These are phyloP conservation scores for Coemansia sp. DNA, from an alignment of 192 early-diverging fungal genomes.

Conservation along the genomic window DNA sequence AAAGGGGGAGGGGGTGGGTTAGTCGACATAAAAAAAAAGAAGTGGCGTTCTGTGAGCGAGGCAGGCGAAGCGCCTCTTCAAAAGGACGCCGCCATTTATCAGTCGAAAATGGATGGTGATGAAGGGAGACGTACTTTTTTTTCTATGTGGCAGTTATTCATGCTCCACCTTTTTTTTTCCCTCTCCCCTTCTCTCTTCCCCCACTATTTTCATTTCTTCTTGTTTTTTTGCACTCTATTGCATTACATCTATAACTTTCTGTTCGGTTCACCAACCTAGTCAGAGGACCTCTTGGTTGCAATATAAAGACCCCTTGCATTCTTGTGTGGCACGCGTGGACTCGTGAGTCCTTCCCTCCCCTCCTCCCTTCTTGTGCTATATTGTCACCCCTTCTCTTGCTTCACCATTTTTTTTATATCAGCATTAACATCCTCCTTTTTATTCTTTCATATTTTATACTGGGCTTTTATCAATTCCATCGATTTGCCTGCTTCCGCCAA, in stretches of 20 bases:
- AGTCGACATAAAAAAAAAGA: neutral
- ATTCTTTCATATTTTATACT: neutral
- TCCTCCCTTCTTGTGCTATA: neutral
- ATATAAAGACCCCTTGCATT: constrained; percentile 2
- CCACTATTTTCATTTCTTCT: neutral
- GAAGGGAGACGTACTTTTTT: neutral
- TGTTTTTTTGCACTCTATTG: constrained; percentile 6
- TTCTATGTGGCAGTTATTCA: neutral
- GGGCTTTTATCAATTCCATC: neutral
- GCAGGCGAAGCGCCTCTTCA: too few species aligned
- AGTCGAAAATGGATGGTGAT: neutral
- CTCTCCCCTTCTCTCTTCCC: neutral
- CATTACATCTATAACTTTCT: neutral
- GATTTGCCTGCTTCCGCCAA: neutral
- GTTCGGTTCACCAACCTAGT: neutral
- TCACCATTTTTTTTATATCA: neutral
- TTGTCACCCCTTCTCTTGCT: neutral
- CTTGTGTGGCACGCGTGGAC: constrained; percentile 5
- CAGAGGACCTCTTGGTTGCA: neutral
- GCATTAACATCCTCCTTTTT: neutral
- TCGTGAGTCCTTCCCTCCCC: neutral
- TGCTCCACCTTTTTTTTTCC: neutral
- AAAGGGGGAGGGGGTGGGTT: neutral
- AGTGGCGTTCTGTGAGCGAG: neutral
- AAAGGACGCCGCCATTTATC: constrained; percentile 1